Percentiles rank a stretch among this genome's conserved stretches.
These are phyloP conservation scores for Cyberlindnera galapagoensis DNA, from an alignment of 805 yeast genomes.

Conservation along the genomic window DNA sequence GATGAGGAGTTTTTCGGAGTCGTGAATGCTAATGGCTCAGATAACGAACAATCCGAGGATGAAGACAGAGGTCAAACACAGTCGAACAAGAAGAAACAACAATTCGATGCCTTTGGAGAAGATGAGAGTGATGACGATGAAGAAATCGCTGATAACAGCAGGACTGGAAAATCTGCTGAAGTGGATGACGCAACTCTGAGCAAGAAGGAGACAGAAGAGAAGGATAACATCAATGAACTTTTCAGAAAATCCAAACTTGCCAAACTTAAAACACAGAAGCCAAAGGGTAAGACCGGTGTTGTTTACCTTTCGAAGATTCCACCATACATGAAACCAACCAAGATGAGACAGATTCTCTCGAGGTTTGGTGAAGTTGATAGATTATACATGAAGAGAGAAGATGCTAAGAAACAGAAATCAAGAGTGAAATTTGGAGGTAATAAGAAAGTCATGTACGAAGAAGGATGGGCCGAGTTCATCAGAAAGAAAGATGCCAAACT, in stretches of 20 bases:
- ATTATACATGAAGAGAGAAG: constrained; percentile 82
- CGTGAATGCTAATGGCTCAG: constrained; percentile 1
- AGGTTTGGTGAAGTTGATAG: constrained; percentile 88
- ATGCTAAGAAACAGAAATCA: constrained; percentile 50
- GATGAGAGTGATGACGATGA: constrained; percentile 17
- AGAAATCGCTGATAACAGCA: constrained; percentile 16
- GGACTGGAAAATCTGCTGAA: not conserved
- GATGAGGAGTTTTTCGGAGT: constrained; percentile 22
- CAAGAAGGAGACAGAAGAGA: constrained; percentile 16
- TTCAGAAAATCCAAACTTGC: constrained; percentile 52
- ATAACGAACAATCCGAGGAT: constrained; percentile 13
- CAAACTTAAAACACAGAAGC: constrained; percentile 49
- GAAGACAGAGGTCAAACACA: constrained; percentile 17
- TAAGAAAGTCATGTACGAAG: constrained; percentile 78
- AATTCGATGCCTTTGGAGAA: constrained; percentile 19
- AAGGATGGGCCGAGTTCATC: constrained; percentile 95
- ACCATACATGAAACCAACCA: constrained; percentile 95
- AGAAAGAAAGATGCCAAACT: constrained; percentile 83
- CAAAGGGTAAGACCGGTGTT: constrained; percentile 73
- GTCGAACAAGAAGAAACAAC: constrained; percentile 6
- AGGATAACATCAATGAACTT: constrained; percentile 30
- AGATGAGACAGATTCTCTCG: constrained; percentile 71
- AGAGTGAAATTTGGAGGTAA: constrained; percentile 88
- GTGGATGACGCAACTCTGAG: constrained; percentile 3
- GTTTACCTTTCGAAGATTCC: constrained; percentile 89